Conservation (phyloP, 164 flowering plant genomes). For the Magnolia changhungtana region DNA sequence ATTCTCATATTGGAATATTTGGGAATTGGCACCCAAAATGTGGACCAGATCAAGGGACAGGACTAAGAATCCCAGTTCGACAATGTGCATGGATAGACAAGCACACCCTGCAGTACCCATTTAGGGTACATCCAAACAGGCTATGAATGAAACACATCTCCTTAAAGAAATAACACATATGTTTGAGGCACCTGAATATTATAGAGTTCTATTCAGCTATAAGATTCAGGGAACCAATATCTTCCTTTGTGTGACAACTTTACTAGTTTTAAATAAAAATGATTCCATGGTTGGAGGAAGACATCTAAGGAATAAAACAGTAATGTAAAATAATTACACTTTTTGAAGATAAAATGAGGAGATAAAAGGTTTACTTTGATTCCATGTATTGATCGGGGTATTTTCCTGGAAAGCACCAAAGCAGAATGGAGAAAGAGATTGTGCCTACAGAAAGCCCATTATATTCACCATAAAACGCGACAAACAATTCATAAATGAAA, state of each 20-base stretch:
- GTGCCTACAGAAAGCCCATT: constrained; percentile 45
- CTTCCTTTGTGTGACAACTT: background rate
- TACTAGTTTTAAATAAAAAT: background rate
- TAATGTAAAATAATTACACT: background rate
- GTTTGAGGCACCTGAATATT: background rate
- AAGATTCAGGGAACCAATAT: background rate
- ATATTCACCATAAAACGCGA: background rate
- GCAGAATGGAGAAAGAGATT: constrained; percentile 92
- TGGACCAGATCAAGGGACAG: background rate
- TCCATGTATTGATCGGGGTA: constrained; percentile 65
- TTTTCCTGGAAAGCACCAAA: constrained; percentile 79
- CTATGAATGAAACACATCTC: background rate
- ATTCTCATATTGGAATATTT: background rate
- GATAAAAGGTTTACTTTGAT: constrained; percentile 53
- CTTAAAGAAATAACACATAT: background rate
- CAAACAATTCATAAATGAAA: background rate
- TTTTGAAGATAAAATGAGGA: background rate
- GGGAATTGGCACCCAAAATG: background rate
- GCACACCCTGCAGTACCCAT: too few relatives aligned
- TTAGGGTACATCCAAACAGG: background rate
- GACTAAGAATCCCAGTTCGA: too few relatives aligned
- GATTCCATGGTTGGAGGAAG: background rate
- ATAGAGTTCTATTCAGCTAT: background rate
- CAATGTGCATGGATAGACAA: too few relatives aligned
- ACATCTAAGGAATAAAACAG: background rate